These are phyloP conservation scores for Carex arenaria DNA, from an alignment of 202 grass and related monocot genomes.

Conservation along the genomic window DNA sequence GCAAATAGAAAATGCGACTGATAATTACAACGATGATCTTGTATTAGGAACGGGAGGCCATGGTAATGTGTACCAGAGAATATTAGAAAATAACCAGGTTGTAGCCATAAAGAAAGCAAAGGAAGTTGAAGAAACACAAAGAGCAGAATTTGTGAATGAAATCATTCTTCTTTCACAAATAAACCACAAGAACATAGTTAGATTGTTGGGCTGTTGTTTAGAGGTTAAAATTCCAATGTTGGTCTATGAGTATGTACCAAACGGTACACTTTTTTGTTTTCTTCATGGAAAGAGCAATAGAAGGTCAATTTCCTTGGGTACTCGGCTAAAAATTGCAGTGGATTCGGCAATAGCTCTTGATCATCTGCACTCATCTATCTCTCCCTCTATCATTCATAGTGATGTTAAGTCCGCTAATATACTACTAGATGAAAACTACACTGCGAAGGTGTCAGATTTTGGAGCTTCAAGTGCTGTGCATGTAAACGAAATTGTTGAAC, in stretches of 20 bases:
- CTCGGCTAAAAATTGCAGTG: constrained; percentile 38
- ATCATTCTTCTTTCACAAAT: constrained; percentile 68
- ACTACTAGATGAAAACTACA: too few species aligned
- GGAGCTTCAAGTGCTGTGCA: too few species aligned
- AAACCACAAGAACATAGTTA: constrained; percentile 49
- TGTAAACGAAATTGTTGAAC: too few species aligned
- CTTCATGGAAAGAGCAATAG: constrained; percentile 25
- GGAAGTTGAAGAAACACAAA: constrained; percentile 10
- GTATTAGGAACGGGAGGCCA: constrained; percentile 44
- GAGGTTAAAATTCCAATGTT: constrained; percentile 56
- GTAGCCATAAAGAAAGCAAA: constrained; percentile 41
- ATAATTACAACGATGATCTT: constrained; percentile 31
- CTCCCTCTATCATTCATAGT: too few species aligned
- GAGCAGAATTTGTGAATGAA: constrained; percentile 58
- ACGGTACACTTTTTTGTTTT: constrained; percentile 40
- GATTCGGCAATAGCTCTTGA: constrained; percentile 36
- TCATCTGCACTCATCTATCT: too few species aligned
- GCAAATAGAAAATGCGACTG: constrained; percentile 36
- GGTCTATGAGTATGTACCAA: constrained; percentile 49
- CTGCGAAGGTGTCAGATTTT: too few species aligned
- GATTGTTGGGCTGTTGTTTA: constrained; percentile 49
- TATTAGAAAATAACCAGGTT: constrained; percentile 30
- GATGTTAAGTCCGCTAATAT: too few species aligned
- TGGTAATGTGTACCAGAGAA: constrained; percentile 48
- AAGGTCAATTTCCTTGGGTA: constrained; percentile 20